Evolutionary conservation across 2,329 filamentous ascomycete species (phyloP), one percentile per base, ranked within the genome.

Genomic region (Lanzia echinophila): DNA sequence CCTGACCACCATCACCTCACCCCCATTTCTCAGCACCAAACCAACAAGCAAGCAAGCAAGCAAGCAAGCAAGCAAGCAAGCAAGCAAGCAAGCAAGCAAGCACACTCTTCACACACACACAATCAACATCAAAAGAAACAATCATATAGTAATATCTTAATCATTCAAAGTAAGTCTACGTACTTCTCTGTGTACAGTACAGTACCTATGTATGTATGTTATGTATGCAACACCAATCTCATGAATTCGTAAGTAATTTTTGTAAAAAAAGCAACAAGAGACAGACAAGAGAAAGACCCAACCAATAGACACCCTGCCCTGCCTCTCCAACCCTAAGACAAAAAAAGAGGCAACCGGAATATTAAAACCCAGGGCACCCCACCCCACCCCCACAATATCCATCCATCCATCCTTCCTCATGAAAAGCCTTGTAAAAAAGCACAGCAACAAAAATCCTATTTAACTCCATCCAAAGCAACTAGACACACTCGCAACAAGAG

Each of bases 401-500:
- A 36, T 36, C 34, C 34, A 36, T 28, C 41, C 41, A 31, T 22
- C 20, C 20, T 13, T 24, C 41, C 24, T 44, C 41, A 22, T 11
- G 6, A 44, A 24, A 24, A 44, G 11, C 34, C 11, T 36, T 13
- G 22, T 42, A 5, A 24, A 42, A n/a, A n/a, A n/a, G n/a, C n/a
- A n/a, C n/a, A 44, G 22, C 41, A 44, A 24, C 19, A 44, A 28
- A 13, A 44, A 28, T 3, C 22, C 41, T 19, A 20, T 24, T 24
- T 24, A 44, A 44, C 41, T 31, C 13, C 41, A 11, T 24, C 24
- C 41, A 19, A 44, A 44, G 19, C 22, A 52, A 24, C 47, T 47
- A 53, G 41, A 24, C 28, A 24, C 19, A 34, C 28, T 51, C 28
- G 42, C 33, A 47, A 52, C 41, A 47, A 38, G 17, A 52, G 24